phyloP scores from a whole-genome alignment of 1,284 basidiomycete species.

The Neotropicomus parvogracilis region DNA sequence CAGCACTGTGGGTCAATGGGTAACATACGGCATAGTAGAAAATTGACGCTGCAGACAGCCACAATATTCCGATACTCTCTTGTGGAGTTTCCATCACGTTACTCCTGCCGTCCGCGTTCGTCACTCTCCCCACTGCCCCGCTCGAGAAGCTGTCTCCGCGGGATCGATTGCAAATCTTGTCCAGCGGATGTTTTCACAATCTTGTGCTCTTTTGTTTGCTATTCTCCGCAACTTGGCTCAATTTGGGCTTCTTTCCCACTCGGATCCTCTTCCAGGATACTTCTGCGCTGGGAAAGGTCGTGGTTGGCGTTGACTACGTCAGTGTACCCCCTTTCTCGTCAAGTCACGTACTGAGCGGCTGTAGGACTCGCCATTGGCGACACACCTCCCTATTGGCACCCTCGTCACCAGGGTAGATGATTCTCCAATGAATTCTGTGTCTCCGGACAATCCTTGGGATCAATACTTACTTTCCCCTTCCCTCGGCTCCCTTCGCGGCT shows the following conservation, averaged over 20 bases:
- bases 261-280: conserved; percentile 48
- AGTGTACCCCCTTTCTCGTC: conserved; percentile 13
- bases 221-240: conserved; percentile 30
- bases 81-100: conserved; percentile 56
- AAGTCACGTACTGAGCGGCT: conserved; percentile 11
- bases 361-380: conserved; percentile 54
- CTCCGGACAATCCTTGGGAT: conserved; percentile 43
- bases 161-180: conserved; percentile 52
- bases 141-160: conserved; percentile 40
- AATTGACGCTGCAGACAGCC: conserved; percentile 19
- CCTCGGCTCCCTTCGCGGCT: conserved; percentile 40
- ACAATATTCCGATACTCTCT: conserved; percentile 50
- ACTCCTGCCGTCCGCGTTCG: conserved; percentile 67
- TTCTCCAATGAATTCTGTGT: conserved; percentile 34
- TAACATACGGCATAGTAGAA: background rate
- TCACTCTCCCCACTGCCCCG: conserved; percentile 47
- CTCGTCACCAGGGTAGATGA: conserved; percentile 62
- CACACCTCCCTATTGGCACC: conserved; percentile 49
- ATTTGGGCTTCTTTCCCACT: conserved; percentile 32
- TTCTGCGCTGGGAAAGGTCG: conserved; percentile 45
- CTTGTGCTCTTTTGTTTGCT: conserved; percentile 45
- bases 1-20: conserved; percentile 51
- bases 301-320: conserved; percentile 49
- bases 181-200: conserved; percentile 73
- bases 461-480: conserved; percentile 38